These are phyloP conservation scores for Cladobotryum mycophilum DNA, from an alignment of 2,329 filamentous ascomycete species.

Conservation along the genomic window DNA sequence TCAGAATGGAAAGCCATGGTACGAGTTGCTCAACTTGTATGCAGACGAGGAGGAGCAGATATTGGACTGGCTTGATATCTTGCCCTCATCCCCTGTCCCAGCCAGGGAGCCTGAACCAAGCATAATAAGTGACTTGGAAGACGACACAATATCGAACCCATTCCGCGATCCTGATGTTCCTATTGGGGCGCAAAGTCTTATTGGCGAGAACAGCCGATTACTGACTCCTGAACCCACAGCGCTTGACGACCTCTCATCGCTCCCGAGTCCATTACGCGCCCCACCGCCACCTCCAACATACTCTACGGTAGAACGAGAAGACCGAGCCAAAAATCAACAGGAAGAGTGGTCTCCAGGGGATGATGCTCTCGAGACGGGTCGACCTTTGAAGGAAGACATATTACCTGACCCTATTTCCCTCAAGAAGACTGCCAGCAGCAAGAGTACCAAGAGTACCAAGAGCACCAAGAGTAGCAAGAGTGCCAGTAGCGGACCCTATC, in stretches of 20 bases:
- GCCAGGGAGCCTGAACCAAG: constrained; percentile 34
- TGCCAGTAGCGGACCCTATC: constrained; percentile 22
- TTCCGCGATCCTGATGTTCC: constrained; percentile 23
- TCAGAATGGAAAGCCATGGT: constrained; percentile 64
- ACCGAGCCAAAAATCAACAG: constrained; percentile 22
- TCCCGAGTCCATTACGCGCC: constrained; percentile 13
- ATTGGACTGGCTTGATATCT: constrained; percentile 79
- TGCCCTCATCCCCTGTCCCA: constrained; percentile 50
- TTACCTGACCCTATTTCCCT: constrained; percentile 32
- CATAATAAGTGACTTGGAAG: constrained; percentile 23
- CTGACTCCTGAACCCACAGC: constrained; percentile 14
- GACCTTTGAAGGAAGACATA: constrained; percentile 31
- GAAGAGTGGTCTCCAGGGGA: not conserved
- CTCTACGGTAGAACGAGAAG: constrained; percentile 10
- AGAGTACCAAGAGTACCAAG: constrained; percentile 18
- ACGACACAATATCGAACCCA: constrained; percentile 14
- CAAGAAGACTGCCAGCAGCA: not conserved
- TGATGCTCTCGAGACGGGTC: constrained; percentile 12
- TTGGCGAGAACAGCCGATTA: constrained; percentile 19
- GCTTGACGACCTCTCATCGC: constrained; percentile 15
- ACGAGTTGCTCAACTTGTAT: constrained; percentile 72
- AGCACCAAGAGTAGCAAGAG: constrained; percentile 26
- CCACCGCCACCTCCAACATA: constrained; percentile 18
- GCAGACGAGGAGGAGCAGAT: constrained; percentile 72
- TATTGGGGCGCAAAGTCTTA: constrained; percentile 24